A percentile compares a stretch with the other conserved stretches of the same genome.
Conservation (phyloP, 768 basidiomycete species). For the Pisolithus tinctorius region DNA sequence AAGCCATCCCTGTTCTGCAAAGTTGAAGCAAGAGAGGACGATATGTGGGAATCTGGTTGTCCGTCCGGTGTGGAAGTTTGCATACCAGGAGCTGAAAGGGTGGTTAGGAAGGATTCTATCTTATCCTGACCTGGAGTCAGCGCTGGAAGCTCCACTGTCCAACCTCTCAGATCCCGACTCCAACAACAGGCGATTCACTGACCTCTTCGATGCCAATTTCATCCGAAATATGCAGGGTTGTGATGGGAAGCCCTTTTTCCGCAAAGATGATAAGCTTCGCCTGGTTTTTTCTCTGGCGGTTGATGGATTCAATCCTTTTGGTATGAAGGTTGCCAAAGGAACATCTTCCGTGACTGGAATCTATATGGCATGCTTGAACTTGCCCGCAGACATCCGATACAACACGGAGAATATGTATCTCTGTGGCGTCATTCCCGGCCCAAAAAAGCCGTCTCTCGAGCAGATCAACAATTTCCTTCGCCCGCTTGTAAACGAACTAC, state of each 20-base stretch:
- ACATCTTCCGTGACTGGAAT: slow-evolving; percentile 18
- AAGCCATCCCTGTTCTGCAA: slow-evolving; percentile 8
- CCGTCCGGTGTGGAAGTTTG: slow-evolving; percentile 8
- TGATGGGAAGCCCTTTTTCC: slow-evolving; percentile 20
- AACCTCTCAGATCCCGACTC: slow-evolving; percentile 7
- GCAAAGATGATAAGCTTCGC: slow-evolving; percentile 10
- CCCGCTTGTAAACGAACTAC: slow-evolving; percentile 14
- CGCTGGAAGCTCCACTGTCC: slow-evolving; percentile 14
- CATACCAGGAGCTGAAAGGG: slow-evolving; percentile 22
- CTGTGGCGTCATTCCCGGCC: slow-evolving; percentile 40
- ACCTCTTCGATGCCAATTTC: slow-evolving; percentile 20
- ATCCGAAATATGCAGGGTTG: slow-evolving; percentile 17
- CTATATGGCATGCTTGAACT: slow-evolving; percentile 28
- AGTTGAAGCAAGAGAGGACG: neutral
- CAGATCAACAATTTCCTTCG: slow-evolving; percentile 33
- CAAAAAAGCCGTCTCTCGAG: slow-evolving; percentile 26
- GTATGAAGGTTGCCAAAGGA: slow-evolving; percentile 25
- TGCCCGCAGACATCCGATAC: slow-evolving; percentile 28
- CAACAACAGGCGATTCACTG: neutral
- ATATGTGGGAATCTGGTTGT: neutral
- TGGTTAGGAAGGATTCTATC: slow-evolving; percentile 22
- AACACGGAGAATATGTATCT: slow-evolving; percentile 27
- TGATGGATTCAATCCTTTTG: slow-evolving; percentile 1
- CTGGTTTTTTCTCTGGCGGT: slow-evolving; percentile 24
- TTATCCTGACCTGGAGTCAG: slow-evolving; percentile 19